These are phyloP conservation scores for Puya raimondii DNA, from an alignment of 176 grass and related monocot genomes.

Conservation along the genomic window DNA sequence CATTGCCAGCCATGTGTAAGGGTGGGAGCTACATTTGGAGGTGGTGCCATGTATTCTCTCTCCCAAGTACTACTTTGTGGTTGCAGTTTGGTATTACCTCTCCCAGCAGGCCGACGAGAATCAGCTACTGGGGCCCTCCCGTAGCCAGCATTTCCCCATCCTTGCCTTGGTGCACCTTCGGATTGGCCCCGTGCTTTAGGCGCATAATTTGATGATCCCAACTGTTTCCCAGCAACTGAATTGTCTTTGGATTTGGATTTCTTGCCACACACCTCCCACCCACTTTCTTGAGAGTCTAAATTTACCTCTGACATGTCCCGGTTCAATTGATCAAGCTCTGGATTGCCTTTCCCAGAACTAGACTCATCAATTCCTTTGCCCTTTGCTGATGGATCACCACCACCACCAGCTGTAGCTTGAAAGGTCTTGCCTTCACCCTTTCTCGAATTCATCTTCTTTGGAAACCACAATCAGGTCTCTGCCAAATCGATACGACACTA, in stretches of 20 bases:
- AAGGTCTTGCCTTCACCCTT: slow-evolving; percentile 12
- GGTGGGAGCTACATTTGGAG: slow-evolving; percentile 32
- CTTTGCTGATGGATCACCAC: slow-evolving; percentile 4
- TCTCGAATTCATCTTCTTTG: slow-evolving; percentile 20
- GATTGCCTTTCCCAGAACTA: slow-evolving; percentile 13
- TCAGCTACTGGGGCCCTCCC: slow-evolving; percentile 33
- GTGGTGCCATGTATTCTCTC: slow-evolving; percentile 26
- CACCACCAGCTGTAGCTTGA: not conserved
- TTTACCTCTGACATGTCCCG: slow-evolving; percentile 15
- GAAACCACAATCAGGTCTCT: slow-evolving; percentile 11
- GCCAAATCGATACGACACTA: slow-evolving; percentile 5
- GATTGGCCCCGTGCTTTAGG: slow-evolving; percentile 16
- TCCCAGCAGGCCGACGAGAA: slow-evolving; percentile 27
- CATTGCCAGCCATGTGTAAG: slow-evolving; percentile 49
- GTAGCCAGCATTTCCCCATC: slow-evolving; percentile 33
- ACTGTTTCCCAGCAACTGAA: slow-evolving; percentile 25
- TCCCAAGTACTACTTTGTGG: slow-evolving; percentile 26
- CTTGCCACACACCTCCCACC: slow-evolving; percentile 59
- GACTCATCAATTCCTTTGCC: slow-evolving; percentile 12
- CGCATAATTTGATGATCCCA: slow-evolving; percentile 21
- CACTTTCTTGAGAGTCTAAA: slow-evolving; percentile 27
- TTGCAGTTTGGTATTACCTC: slow-evolving; percentile 31
- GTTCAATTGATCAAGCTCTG: slow-evolving; percentile 12
- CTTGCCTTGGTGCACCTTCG: slow-evolving; percentile 25
- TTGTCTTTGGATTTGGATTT: slow-evolving; percentile 44